A percentile compares a stretch with the other conserved stretches of the same genome.
phyloP scores from a whole-genome alignment of 2,329 filamentous ascomycete genomes.

The Ophiostoma ulmi region DNA sequence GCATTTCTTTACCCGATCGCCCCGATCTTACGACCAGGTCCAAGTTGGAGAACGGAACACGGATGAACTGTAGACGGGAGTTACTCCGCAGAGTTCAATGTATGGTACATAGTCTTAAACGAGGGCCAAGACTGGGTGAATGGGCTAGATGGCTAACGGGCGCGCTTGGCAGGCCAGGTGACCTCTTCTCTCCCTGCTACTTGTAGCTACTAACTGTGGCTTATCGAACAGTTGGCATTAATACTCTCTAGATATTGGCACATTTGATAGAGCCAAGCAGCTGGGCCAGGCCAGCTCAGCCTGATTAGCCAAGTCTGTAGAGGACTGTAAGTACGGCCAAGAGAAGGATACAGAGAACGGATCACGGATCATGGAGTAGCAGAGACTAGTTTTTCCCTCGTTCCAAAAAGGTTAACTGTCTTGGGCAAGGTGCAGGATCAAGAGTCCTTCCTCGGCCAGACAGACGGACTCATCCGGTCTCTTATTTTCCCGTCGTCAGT shows the following conservation, averaged over 20 bases:
- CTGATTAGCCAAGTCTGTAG: too few relatives aligned
- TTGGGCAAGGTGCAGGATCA: background rate
- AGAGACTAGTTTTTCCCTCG: background rate
- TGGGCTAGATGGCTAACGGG: too few relatives aligned
- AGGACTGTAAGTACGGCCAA: background rate
- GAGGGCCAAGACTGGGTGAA: background rate
- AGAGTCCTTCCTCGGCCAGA: too few relatives aligned
- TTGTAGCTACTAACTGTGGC: too few relatives aligned
- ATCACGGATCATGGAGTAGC: background rate
- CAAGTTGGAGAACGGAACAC: background rate
- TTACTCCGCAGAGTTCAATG: background rate
- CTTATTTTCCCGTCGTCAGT: too few relatives aligned
- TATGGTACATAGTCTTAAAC: background rate
- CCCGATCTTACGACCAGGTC: constrained; percentile 1
- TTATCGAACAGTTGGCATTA: too few relatives aligned
- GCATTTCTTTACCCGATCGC: background rate
- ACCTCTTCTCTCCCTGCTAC: too few relatives aligned
- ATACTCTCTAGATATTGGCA: too few relatives aligned
- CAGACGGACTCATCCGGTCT: too few relatives aligned
- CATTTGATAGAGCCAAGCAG: too few relatives aligned
- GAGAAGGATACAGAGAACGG: background rate
- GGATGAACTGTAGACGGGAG: background rate
- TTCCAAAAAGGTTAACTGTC: background rate
- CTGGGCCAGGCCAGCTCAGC: too few relatives aligned
- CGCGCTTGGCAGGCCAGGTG: too few relatives aligned